Evolutionary conservation across 331 rosid genomes (phyloP), one percentile per base, ranked within the genome.

Genomic region (Dryas integrifolia): DNA sequence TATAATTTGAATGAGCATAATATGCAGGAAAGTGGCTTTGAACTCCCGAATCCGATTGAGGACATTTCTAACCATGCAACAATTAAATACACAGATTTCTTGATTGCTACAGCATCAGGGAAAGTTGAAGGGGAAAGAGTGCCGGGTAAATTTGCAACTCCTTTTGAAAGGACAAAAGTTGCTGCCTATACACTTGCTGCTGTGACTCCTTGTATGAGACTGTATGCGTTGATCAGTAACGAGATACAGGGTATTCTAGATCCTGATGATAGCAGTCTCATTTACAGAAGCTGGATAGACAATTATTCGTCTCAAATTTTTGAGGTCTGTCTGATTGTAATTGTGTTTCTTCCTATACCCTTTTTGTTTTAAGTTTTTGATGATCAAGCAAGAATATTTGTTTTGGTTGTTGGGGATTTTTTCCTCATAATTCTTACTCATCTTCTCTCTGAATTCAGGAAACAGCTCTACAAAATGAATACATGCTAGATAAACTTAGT

Each of bases 141-240:
- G 24, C 73, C 58, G 9, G 48, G 67, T 52, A 78, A 65, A 44
- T 57, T 67, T n/a, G 74, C 63, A 18, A 79, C 82, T 11, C 74
- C 74, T 2, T 79, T 72, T 40, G 70, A 79, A 49, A 79, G 51
- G 74, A 79, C 74, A 1, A 78, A 78, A 58, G 73, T 78, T 51
- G 77, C 82, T 16, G 74, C 73, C 48, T 78, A 78, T 11, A 72
- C 82, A 7, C 61, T 79, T 49, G 70, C 70, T 51, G 78, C 64
- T 16, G 43, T 79, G 60, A 64, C 82, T 47, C 74, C 82, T 72
- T 67, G 59, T 40, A 48, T 66, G 57, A 66, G 78, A 58, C 78
- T 79, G 41, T 58, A 56, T 44, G 57, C 69, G 3, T 18, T 46
- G 18, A 58, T 72, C 3, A 38, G 59, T 40, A 3, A 53, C 16